Percentiles rank a stretch among this genome's conserved stretches.
Conservation (phyloP, 306 rosid species). For the Trichosanthes truncata region DNA sequence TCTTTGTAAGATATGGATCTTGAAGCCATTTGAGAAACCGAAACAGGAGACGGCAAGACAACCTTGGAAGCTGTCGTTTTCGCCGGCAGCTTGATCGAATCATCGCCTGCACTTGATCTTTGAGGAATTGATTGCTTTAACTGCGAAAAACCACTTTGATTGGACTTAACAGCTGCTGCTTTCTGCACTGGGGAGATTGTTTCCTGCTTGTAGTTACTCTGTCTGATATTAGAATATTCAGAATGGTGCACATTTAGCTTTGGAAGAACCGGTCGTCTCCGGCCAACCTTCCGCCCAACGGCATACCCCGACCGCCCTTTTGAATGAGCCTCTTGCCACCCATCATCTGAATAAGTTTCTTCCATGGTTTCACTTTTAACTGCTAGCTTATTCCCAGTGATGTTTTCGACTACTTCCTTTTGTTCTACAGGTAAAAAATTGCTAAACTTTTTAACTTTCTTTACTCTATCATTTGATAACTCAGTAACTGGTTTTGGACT, state of each 20-base stretch:
- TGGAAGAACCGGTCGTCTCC: conserved; percentile 41
- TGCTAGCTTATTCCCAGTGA: conserved; percentile 14
- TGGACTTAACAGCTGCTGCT: conserved; percentile 29
- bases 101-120: conserved; percentile 25
- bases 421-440: conserved; percentile 25
- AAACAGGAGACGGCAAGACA: conserved; percentile 28
- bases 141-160: conserved; percentile 23
- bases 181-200: conserved; percentile 27
- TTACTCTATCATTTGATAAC: conserved; percentile 12
- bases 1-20: conserved; percentile 89
- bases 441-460: conserved; percentile 19
- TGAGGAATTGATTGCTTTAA: conserved; percentile 36
- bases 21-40: conserved; percentile 54
- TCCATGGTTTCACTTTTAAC: conserved; percentile 32
- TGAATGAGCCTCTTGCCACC: conserved; percentile 94
- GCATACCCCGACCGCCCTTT: conserved; percentile 59
- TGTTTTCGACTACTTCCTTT: conserved; percentile 31
- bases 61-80: conserved; percentile 36
- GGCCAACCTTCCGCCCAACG: conserved; percentile 39
- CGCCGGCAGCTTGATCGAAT: conserved; percentile 22
- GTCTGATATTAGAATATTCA: conserved; percentile 35
- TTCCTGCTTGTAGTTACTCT: conserved; percentile 34
- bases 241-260: conserved; percentile 37
- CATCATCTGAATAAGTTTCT: conserved; percentile 65
- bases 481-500: conserved; percentile 20